phyloP scores from a whole-genome alignment of 257 asterid genomes.

The Nicotiana knightiana region DNA sequence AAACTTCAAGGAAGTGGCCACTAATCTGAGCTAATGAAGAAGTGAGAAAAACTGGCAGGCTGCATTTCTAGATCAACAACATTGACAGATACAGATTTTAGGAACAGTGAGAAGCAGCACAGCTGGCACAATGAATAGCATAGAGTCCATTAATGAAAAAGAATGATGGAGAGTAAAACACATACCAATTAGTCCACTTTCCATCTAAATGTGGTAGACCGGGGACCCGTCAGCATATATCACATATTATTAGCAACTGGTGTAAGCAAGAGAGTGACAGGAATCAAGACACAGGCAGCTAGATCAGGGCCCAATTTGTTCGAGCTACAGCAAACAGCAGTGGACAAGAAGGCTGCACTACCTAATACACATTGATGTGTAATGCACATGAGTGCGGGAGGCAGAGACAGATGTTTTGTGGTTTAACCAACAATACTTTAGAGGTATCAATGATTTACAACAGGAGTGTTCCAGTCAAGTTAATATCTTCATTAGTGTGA shows the following conservation, averaged over 20 bases:
- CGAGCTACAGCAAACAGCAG: conserved; percentile 25
- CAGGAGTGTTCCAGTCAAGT: not conserved
- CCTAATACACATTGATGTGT: conserved; percentile 11
- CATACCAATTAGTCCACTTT: conserved; percentile 25
- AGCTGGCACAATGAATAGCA: conserved; percentile 38
- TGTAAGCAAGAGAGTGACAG: conserved; percentile 12
- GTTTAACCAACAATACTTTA: not conserved
- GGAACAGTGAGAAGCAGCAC: conserved; percentile 23
- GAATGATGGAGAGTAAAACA: conserved; percentile 9
- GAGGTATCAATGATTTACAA: not conserved
- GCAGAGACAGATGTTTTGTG: not conserved
- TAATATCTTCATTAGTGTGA: not conserved
- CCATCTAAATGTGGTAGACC: conserved; percentile 17
- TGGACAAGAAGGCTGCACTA: conserved; percentile 16
- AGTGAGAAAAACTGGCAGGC: not conserved
- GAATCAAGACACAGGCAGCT: conserved; percentile 14
- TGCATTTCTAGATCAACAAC: not conserved
- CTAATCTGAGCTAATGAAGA: not conserved
- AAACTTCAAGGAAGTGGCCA: conserved; percentile 8
- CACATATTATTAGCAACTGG: conserved; percentile 10
- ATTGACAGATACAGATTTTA: conserved; percentile 13
- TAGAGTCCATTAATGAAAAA: conserved; percentile 17
- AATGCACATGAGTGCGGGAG: conserved; percentile 16
- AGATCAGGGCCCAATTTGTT: conserved; percentile 26
- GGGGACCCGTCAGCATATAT: conserved; percentile 25